Conservation (phyloP, 345 rosid species). For the Eutrema japonicum region DNA sequence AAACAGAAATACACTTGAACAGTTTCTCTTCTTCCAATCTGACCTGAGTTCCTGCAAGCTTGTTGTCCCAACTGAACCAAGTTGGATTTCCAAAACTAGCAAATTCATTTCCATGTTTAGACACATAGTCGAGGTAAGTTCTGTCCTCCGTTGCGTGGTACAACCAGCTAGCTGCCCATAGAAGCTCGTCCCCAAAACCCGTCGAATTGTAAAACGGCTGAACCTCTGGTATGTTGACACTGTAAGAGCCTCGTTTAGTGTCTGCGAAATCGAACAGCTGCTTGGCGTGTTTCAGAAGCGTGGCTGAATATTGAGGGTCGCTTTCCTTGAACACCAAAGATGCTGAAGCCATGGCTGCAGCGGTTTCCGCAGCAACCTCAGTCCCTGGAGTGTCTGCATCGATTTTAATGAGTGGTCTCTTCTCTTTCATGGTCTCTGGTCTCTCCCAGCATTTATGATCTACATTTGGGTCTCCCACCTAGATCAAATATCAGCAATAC, state of each 20-base stretch:
- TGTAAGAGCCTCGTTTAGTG: slow-evolving; percentile 62
- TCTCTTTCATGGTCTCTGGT: slow-evolving; percentile 80
- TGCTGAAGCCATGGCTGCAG: slow-evolving; percentile 97
- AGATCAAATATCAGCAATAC: slow-evolving; percentile 20
- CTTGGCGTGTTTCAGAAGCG: slow-evolving; percentile 78
- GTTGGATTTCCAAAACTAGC: slow-evolving; percentile 85
- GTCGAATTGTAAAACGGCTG: slow-evolving; percentile 78
- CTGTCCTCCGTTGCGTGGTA: slow-evolving; percentile 85
- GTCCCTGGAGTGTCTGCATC: slow-evolving; percentile 73
- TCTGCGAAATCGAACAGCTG: slow-evolving; percentile 89
- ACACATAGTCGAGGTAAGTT: slow-evolving; percentile 71
- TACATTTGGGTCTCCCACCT: slow-evolving; percentile 84
- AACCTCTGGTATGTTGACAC: slow-evolving; percentile 69
- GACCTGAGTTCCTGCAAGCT: slow-evolving; percentile 96
- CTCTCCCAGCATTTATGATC: slow-evolving; percentile 95
- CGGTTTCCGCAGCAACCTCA: slow-evolving; percentile 97
- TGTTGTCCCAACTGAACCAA: slow-evolving; percentile 99
- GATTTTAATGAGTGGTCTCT: slow-evolving; percentile 76
- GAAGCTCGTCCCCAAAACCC: slow-evolving; percentile 86
- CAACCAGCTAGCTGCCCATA: slow-evolving; percentile 98
- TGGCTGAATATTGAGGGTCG: slow-evolving; percentile 67
- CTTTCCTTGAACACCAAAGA: slow-evolving; percentile 81
- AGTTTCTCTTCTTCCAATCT: slow-evolving; percentile 3
- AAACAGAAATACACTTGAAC: background rate
- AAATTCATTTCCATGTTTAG: slow-evolving; percentile 64